Evolutionary conservation across 2,329 filamentous ascomycete species (phyloP).

Genomic region (Capronia americana): DNA sequence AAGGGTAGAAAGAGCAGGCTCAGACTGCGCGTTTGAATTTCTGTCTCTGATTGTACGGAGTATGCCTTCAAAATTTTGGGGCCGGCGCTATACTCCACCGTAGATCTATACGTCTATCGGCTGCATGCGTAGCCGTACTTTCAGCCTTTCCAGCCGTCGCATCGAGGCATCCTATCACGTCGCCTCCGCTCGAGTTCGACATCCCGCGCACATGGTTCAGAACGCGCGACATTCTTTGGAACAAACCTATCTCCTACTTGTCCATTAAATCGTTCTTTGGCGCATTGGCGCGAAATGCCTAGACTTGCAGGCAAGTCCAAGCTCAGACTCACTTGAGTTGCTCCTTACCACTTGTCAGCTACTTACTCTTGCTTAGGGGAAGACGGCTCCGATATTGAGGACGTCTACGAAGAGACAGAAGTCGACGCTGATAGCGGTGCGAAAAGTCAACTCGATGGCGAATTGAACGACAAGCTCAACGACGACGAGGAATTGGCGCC

Average conservation of each 20-base stretch:
- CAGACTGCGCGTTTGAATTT: background rate
- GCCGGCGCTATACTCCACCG: background rate
- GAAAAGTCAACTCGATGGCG: constrained; percentile 31
- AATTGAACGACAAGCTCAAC: constrained; percentile 41
- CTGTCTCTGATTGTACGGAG: background rate
- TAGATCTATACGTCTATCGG: background rate
- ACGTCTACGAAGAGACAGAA: constrained; percentile 9
- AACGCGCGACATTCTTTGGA: background rate
- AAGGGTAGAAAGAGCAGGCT: background rate
- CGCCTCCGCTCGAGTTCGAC: background rate
- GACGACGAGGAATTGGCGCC: constrained; percentile 43
- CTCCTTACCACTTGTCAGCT: background rate
- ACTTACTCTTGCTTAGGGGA: constrained; percentile 18
- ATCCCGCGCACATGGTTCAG: background rate
- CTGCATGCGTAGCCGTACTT: background rate
- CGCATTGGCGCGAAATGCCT: constrained; percentile 8
- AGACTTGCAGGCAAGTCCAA: constrained; percentile 1
- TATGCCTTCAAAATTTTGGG: constrained; percentile 17
- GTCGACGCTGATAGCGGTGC: constrained; percentile 23
- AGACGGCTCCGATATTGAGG: constrained; percentile 7
- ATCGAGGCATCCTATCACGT: background rate
- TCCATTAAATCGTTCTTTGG: background rate
- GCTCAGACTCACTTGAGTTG: background rate
- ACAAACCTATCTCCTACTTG: background rate
- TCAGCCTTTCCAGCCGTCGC: background rate